Base-by-base conservation (phyloP, 2,329 filamentous ascomycete species). In the Pseudopyrenochaeta lycopersici region DNA sequence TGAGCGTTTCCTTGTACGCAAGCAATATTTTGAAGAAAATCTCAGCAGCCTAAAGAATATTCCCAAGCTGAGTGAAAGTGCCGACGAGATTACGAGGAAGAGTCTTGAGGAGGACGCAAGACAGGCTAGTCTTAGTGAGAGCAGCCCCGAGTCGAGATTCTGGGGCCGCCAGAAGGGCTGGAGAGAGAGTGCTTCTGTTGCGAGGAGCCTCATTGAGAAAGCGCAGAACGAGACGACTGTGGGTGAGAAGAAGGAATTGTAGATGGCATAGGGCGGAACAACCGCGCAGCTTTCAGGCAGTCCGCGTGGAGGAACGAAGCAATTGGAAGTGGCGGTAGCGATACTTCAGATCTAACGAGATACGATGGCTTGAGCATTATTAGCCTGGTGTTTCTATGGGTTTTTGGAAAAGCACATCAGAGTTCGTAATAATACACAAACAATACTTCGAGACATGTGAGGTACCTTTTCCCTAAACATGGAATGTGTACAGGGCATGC, bases 1-100 rank as follows among this genome's bases (percentile, higher is more conserved):
- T 3, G 91, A 97, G 72, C 85, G 91, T 18, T 98, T 89, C 76
- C 75, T 89, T 42, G 87, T 95, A 71, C 87, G 94, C 59, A 94
- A 92, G 78, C 86, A 85, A 62, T 87, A 92, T 49, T 83, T 98
- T 1, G 85, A 92, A 54, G 89, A 93, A 67, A 90, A 85, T 20
- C 76, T 92, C 11, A 87, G 85, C 0, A 77, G 85, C 52, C 81
- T 85, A 29, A 80, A 73, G 23, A 77, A 71, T 33, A 47, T 79
- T 3, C 78, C 78, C 1, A 68, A 82, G 1, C 53, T 73, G 46
- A 65, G 54, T 15, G 77, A 78, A 38, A 80, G 78, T 12, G 77
- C 77, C 20, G 80, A 77, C 14, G 85, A 85, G 69, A 90, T 91
- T 54, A 90, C 85, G 2, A 79, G 85, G 27, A 82, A 80, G 57